Conservation (phyloP, 1,139 yeast species). For the Dujonia santamariae region DNA sequence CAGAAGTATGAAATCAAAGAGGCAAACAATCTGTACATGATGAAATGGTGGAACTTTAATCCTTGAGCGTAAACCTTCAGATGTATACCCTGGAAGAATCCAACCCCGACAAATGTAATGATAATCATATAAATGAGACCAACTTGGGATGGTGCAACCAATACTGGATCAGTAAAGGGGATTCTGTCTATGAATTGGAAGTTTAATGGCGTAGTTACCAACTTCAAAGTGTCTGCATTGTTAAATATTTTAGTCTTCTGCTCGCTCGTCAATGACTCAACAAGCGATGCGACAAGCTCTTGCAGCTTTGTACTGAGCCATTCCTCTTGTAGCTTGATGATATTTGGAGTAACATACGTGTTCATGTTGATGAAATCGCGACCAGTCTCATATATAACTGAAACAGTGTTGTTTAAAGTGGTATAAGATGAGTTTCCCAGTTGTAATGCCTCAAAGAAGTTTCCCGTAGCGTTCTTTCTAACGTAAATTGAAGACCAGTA, state of each 20-base stretch:
- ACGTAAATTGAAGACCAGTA: constrained; percentile 46
- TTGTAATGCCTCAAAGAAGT: constrained; percentile 25
- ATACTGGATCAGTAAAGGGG: constrained; percentile 48
- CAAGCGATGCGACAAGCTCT: constrained; percentile 5
- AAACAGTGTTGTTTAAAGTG: constrained; percentile 21
- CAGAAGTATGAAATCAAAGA: constrained; percentile 31
- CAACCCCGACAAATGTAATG: constrained; percentile 56
- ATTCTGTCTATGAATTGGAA: constrained; percentile 44
- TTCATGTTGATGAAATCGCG: constrained; percentile 34
- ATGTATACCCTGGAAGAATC: constrained; percentile 56
- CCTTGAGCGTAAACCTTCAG: constrained; percentile 35
- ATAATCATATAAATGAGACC: constrained; percentile 76
- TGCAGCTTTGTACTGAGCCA: constrained; percentile 18
- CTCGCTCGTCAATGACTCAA: constrained; percentile 4
- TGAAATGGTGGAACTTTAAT: constrained; percentile 26
- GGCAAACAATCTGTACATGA: constrained; percentile 28
- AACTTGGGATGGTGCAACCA: constrained; percentile 66
- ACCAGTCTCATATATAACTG: constrained; percentile 38
- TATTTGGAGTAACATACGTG: constrained; percentile 22
- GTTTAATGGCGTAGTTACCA: constrained; percentile 32
- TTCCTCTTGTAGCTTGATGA: constrained; percentile 16
- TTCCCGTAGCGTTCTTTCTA: constrained; percentile 34
- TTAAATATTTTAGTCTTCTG: constrained; percentile 6
- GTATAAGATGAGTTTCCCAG: constrained; percentile 25
- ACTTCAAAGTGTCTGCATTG: constrained; percentile 13